Conservation (phyloP, 2,329 filamentous ascomycete genomes). For the Microdochium nivale region DNA sequence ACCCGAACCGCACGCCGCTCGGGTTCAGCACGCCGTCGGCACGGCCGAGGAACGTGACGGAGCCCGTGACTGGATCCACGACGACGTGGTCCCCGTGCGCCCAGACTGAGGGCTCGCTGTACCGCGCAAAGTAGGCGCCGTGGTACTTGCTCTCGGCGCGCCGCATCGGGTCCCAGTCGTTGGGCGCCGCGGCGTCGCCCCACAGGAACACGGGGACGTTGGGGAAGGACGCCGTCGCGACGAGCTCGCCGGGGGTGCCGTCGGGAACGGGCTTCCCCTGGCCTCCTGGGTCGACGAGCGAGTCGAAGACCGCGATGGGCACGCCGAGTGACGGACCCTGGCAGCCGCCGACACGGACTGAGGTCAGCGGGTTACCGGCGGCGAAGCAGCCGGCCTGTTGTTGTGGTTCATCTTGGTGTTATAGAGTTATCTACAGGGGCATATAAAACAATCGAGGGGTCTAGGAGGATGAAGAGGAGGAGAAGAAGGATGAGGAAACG, state of each 20-base stretch:
- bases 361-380: slow-evolving; percentile 58
- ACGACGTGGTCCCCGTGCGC: slow-evolving; percentile 75
- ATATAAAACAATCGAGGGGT: background rate
- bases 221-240: slow-evolving; percentile 62
- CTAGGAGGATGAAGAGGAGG: background rate
- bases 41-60: slow-evolving; percentile 58
- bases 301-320: slow-evolving; percentile 52
- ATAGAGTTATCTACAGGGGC: background rate
- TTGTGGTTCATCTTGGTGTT: background rate
- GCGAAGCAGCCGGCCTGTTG: slow-evolving; percentile 50
- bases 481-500: background rate
- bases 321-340: slow-evolving; percentile 42
- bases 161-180: background rate
- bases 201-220: slow-evolving; percentile 65
- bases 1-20: slow-evolving; percentile 69
- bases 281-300: slow-evolving; percentile 40
- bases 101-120: slow-evolving; percentile 58
- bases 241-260: slow-evolving; percentile 67
- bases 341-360: slow-evolving; percentile 50
- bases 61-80: slow-evolving; percentile 58
- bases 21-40: slow-evolving; percentile 77
- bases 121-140: slow-evolving; percentile 53
- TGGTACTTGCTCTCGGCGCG: slow-evolving; percentile 45
- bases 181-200: slow-evolving; percentile 30
- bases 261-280: slow-evolving; percentile 33